Evolutionary conservation across 129 eudicot species (phyloP), one percentile per base, ranked within the genome.

Genomic region (Chrysanthemum seticuspe): DNA sequence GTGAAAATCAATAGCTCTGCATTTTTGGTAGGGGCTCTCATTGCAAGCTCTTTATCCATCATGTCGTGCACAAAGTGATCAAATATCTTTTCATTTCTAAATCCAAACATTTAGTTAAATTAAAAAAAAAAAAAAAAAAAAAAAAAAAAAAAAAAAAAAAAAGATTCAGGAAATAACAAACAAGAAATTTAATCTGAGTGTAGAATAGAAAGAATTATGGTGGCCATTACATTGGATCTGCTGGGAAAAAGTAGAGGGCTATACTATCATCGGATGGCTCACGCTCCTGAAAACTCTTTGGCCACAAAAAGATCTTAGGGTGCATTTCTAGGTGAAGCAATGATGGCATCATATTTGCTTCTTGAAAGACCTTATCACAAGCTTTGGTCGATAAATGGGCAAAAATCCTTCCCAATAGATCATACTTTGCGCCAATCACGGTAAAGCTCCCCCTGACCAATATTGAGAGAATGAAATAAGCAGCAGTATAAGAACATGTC

Each of bases 1-100:
- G 86, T 59, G 72, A 85, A 88, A n/a, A 88, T 64, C 83, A 88
- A 79, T 58, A 88, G 85, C 77, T 88, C 88, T 1, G 95, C 90
- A 70, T 88, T 83, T 61, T 31, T 47, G 31, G 81, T 18, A n/a
- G 13, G 5, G 53, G 81, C 80, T 73, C 44, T 85, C 86, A 88
- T 34, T 13, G 86, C 95, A 67, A 88, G 85, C n/a, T 73, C 88
- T 21, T 78, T 13, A 14, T 34, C 2, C 56, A 80, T 75, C 95
- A 85, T 80, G 21, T 88, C 75, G 6, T 58, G 72, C 7, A 88
- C 86, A 81, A 88, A 70, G 27, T 40, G n/a, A 48, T 85, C 85
- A 59, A 74, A 85, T 21, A 13, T 51, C 60, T 58, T 68, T 70
- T 60, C 91, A 29, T 82, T 65, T 62, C 83, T 82, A 78, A 13